These are phyloP conservation scores for Leucaena leucocephala DNA, from an alignment of 306 rosid species.

Conservation along the genomic window DNA sequence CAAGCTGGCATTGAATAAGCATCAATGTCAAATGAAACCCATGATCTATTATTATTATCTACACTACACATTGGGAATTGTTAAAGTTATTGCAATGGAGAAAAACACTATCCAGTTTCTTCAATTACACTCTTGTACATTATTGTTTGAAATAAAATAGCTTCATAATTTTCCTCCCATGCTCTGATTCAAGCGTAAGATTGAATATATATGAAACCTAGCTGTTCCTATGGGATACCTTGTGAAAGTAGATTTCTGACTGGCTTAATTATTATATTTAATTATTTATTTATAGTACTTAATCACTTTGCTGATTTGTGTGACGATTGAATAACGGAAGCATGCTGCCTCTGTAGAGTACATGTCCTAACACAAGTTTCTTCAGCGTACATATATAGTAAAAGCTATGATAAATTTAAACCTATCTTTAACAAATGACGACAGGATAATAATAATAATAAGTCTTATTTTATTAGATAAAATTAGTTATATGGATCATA, in stretches of 20 bases:
- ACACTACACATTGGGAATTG: conserved; percentile 42
- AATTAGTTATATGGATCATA: too few relatives aligned
- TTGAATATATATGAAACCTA: not conserved
- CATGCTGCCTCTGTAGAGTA: conserved; percentile 25
- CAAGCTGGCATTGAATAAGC: conserved; percentile 45
- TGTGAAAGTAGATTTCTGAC: conserved; percentile 15
- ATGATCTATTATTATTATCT: not conserved
- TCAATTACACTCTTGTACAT: conserved; percentile 48
- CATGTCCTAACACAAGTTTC: conserved; percentile 3
- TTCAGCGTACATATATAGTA: not conserved
- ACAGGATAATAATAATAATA: too few relatives aligned
- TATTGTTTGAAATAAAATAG: conserved; percentile 7
- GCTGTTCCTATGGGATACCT: conserved; percentile 28
- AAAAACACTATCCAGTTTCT: conserved; percentile 68
- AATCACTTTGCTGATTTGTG: not conserved
- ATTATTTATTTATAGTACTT: not conserved
- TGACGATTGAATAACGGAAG: conserved; percentile 36
- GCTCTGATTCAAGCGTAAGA: conserved; percentile 19
- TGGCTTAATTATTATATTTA: not conserved
- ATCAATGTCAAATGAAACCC: conserved; percentile 10
- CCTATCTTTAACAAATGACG: not conserved
- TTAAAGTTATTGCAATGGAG: conserved; percentile 58
- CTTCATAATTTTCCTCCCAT: not conserved
- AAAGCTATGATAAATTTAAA: not conserved
- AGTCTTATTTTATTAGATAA: too few relatives aligned